phyloP scores from a whole-genome alignment of 805 yeast species.

The Teunomyces funiuensis region DNA sequence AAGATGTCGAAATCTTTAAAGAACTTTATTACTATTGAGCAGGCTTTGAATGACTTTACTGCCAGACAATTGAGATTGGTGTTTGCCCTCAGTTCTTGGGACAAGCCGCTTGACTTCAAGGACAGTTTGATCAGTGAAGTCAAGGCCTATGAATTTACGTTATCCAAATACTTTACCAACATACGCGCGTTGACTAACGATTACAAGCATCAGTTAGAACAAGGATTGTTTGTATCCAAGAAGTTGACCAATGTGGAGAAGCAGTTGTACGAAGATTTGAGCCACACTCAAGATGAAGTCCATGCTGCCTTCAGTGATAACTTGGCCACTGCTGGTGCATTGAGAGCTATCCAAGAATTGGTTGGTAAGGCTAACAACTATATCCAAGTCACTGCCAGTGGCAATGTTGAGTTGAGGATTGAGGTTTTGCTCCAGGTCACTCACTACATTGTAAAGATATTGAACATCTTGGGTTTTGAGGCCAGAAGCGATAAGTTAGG shows the following conservation, averaged over 20 bases:
- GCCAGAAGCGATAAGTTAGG: conserved; percentile 72
- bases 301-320: conserved; percentile 87
- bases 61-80: conserved; percentile 87
- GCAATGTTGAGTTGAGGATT: conserved; percentile 48
- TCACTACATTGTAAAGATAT: conserved; percentile 66
- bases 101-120: conserved; percentile 87
- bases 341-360: conserved; percentile 64
- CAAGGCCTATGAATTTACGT: conserved; percentile 66
- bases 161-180: conserved; percentile 81
- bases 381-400: conserved; percentile 48
- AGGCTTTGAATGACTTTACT: conserved; percentile 70
- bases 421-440: conserved; percentile 68
- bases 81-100: conserved; percentile 92
- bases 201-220: conserved; percentile 46
- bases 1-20: conserved; percentile 95
- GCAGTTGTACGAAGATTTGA: conserved; percentile 50
- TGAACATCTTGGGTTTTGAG: conserved; percentile 74
- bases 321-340: conserved; percentile 72
- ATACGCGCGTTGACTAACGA: conserved; percentile 82
- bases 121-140: conserved; percentile 77
- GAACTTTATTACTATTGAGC: conserved; percentile 91
- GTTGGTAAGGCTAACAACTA: conserved; percentile 74
- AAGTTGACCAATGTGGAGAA: conserved; percentile 58
- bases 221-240: conserved; percentile 58
- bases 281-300: conserved; percentile 54